Evolutionary conservation across 306 rosid genomes (phyloP).

Genomic region (Vicia sativa): DNA sequence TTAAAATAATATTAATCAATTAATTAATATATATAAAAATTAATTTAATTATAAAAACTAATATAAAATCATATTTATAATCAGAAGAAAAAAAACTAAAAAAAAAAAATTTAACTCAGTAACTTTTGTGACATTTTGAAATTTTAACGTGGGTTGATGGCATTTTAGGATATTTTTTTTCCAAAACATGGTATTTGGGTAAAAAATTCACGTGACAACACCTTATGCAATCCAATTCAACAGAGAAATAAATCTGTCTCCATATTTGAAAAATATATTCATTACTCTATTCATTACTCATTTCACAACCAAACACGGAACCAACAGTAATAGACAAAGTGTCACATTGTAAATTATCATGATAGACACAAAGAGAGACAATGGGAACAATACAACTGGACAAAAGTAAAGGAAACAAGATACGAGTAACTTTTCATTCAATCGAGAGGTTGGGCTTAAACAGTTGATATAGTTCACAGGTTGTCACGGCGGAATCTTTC

Average conservation of each 20-base stretch:
- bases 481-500: constrained; percentile 40
- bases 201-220: not conserved
- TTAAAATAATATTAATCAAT: too few species aligned
- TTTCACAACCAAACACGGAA: not conserved
- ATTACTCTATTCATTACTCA: not conserved
- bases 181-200: too few species aligned
- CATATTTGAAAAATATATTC: not conserved
- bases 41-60: too few species aligned
- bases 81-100: too few species aligned
- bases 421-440: constrained; percentile 25
- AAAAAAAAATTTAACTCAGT: too few species aligned
- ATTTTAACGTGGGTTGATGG: too few species aligned
- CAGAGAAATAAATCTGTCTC: constrained; percentile 11
- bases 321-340: not conserved
- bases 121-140: too few species aligned
- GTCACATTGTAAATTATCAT: not conserved
- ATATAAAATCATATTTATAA: too few species aligned
- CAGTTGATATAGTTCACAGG: constrained; percentile 41
- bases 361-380: constrained; percentile 28
- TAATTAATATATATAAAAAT: too few species aligned
- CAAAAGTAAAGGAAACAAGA: constrained; percentile 36
- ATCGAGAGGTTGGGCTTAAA: constrained; percentile 41
- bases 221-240: not conserved
- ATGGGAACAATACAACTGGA: constrained; percentile 42
- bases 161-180: too few species aligned